Evolutionary conservation across 441 rosid genomes (phyloP).

Genomic region (Pelargonium citronellum): DNA sequence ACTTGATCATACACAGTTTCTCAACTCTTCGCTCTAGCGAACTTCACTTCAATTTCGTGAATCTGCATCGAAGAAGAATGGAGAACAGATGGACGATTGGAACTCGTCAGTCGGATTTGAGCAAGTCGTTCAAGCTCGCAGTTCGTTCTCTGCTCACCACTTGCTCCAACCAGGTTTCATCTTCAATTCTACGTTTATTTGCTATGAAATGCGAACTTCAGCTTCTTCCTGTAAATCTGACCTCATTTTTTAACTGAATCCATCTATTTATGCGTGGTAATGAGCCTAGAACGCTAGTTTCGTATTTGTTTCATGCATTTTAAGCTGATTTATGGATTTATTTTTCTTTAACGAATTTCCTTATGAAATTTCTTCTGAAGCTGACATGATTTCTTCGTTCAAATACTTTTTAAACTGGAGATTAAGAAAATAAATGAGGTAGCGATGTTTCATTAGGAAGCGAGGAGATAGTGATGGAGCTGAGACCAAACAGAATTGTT

Average conservation of each 20-base stretch:
- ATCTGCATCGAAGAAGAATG: not conserved
- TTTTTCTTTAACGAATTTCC: not conserved
- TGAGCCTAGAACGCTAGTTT: not conserved
- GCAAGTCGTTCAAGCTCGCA: slow-evolving; percentile 51
- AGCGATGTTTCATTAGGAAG: no score
- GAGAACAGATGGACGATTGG: slow-evolving; percentile 18
- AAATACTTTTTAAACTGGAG: not conserved
- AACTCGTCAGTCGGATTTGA: slow-evolving; percentile 39
- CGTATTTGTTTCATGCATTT: not conserved
- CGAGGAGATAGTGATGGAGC: not conserved
- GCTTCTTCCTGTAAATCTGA: not conserved
- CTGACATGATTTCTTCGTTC: not conserved
- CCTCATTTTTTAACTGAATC: not conserved
- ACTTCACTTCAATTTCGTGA: no score
- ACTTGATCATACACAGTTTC: no score
- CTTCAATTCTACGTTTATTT: not conserved
- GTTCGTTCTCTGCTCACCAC: slow-evolving; percentile 55
- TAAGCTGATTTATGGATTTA: not conserved
- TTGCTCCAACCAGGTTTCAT: slow-evolving; percentile 46
- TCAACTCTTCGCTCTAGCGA: no score
- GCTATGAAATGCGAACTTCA: not conserved
- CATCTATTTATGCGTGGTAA: not conserved
- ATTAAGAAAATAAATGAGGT: not conserved
- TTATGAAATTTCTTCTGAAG: not conserved
- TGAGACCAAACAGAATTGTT: not conserved